A percentile compares a stretch with the other conserved stretches of the same genome.
phyloP scores from a whole-genome alignment of 345 rosid species.

The Salix viminalis region DNA sequence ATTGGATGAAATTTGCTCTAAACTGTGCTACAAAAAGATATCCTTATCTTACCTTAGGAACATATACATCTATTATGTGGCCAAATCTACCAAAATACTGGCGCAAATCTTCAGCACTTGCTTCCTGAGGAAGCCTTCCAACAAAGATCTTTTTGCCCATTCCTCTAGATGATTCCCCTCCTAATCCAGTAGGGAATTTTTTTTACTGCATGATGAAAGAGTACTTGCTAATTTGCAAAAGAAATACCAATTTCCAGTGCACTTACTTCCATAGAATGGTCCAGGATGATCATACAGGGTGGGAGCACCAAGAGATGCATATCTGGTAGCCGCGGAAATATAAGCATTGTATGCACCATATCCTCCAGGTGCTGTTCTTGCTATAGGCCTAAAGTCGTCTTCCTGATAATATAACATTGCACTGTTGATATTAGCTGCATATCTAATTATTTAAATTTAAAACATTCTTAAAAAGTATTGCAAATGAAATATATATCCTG shows the following conservation, averaged over 20 bases:
- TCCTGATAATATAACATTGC: slow-evolving; percentile 42
- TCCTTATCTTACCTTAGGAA: slow-evolving; percentile 53
- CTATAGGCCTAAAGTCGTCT: slow-evolving; percentile 71
- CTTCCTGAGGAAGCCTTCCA: slow-evolving; percentile 98
- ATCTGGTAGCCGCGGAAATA: slow-evolving; percentile 92
- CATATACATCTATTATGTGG: slow-evolving; percentile 78
- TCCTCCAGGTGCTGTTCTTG: slow-evolving; percentile 67
- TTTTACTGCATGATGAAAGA: background rate
- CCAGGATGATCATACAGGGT: slow-evolving; percentile 87
- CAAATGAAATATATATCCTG: background rate
- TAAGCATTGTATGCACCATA: slow-evolving; percentile 99
- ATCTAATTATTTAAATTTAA: background rate
- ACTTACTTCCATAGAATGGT: slow-evolving; percentile 77
- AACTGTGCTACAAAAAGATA: background rate
- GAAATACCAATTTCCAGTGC: background rate
- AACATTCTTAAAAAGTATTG: background rate
- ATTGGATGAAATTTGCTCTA: background rate
- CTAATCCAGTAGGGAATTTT: slow-evolving; percentile 29
- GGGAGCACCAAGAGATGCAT: slow-evolving; percentile 92
- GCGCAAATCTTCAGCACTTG: slow-evolving; percentile 73
- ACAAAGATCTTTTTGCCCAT: slow-evolving; percentile 90
- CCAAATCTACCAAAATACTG: slow-evolving; percentile 94
- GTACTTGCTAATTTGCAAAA: background rate
- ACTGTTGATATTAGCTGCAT: background rate
- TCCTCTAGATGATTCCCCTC: slow-evolving; percentile 64